Evolutionary conservation across 2,329 filamentous ascomycete species (phyloP), one percentile per base, ranked within the genome.

Genomic region (Trichoderma sp.): DNA sequence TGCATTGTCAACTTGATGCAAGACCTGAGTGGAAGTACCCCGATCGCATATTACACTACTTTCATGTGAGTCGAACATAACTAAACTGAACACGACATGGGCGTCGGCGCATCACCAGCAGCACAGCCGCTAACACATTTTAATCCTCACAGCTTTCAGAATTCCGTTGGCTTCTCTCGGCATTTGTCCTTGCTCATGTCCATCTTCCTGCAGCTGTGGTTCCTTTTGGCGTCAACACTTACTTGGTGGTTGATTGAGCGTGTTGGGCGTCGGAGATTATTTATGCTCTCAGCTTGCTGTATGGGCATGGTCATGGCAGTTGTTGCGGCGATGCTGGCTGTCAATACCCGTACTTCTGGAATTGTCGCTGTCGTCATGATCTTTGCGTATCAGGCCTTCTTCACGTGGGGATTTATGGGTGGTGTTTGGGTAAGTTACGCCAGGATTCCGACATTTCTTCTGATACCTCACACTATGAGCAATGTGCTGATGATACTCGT

Each of bases 171-270:
- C 0, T 82, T 84, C 65, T 76, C 76, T 21, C 75, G 80, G 1
- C 80, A 83, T 57, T 82, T 86, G 76, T 83, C 86, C 4, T 79
- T 85, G 4, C 79, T 88, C 39, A 85, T 88, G 77, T 84, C 84
- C n/a, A 85, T 86, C 39, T 84, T 86, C 73, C 79, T 87, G 14
- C 84, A 86, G 76, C 86, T 85, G 0, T 84, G 81, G 81, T 82
- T 81, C 71, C 83, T 83, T 70, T 32, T 80, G 12, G 81, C 81
- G 2, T 82, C 80, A 8, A 81, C 79, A 32, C 83, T 86, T 57
- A 85, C 84, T 1, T 85, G 83, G 81, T 82, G 84, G 74, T 76
- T 86, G 57, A 85, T 86, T 66, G 79, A 84, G 72, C 82, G 82
- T 67, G 80, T 86, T 24, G 85, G 85, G 34, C 81, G 85, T 56